These are phyloP conservation scores for Penicillium sp. DNA, from an alignment of 2,329 filamentous ascomycete genomes.

Conservation along the genomic window DNA sequence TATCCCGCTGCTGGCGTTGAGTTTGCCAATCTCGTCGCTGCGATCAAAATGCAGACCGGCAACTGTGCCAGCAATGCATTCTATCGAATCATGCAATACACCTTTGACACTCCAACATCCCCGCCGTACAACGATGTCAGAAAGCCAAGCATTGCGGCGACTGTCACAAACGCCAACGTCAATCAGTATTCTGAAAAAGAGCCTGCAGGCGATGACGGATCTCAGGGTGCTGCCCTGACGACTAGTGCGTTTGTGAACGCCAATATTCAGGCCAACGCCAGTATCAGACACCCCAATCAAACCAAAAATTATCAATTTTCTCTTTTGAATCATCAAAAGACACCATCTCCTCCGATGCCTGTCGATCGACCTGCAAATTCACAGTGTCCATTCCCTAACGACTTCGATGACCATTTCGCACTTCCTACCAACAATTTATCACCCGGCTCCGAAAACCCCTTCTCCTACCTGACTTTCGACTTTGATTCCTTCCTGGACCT, in stretches of 20 bases:
- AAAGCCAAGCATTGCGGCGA: slow-evolving; percentile 13
- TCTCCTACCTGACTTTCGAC: slow-evolving; percentile 22
- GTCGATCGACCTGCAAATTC: background rate
- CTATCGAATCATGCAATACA: slow-evolving; percentile 29
- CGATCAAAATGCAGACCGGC: slow-evolving; percentile 27
- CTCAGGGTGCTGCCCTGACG: background rate
- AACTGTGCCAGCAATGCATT: slow-evolving; percentile 24
- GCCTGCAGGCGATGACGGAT: background rate
- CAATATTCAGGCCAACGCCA: background rate
- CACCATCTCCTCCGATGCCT: background rate
- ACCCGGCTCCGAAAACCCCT: slow-evolving; percentile 11
- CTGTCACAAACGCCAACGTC: slow-evolving; percentile 8
- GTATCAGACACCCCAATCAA: too few relatives aligned
- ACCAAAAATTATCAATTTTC: slow-evolving; percentile 2
- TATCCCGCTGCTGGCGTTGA: slow-evolving; percentile 81
- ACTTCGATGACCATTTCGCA: slow-evolving; percentile 23
- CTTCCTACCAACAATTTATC: background rate
- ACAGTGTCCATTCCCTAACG: slow-evolving; percentile 18
- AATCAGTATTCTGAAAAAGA: slow-evolving; percentile 1
- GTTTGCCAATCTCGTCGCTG: slow-evolving; percentile 31
- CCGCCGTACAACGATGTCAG: slow-evolving; percentile 5
- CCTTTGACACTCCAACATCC: slow-evolving; percentile 10
- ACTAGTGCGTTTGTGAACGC: too few relatives aligned
- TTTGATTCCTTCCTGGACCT: slow-evolving; percentile 21
- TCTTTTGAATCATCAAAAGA: background rate